These are phyloP conservation scores for Rhizomucor pusillus DNA, from an alignment of 371 early-diverging fungal genomes.

Conservation along the genomic window DNA sequence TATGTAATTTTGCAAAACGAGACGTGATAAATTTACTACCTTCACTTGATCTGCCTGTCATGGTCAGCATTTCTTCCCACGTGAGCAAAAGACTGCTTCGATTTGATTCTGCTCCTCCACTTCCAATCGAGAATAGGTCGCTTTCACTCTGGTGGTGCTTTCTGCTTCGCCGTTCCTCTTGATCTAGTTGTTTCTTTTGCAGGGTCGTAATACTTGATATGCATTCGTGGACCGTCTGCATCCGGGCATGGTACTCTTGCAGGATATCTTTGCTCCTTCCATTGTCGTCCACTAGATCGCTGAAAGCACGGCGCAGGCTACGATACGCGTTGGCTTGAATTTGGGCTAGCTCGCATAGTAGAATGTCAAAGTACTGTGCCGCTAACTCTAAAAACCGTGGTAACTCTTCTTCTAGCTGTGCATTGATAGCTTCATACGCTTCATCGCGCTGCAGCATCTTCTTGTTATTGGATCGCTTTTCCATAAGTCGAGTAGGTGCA, in stretches of 20 bases:
- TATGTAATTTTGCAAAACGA: too few relatives aligned
- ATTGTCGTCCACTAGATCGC: neutral
- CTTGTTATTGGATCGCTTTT: conserved; percentile 61
- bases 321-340: conserved; percentile 49
- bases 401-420: conserved; percentile 67
- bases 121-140: too few relatives aligned
- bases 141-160: neutral
- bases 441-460: conserved; percentile 66
- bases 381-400: conserved; percentile 59
- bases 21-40: too few relatives aligned
- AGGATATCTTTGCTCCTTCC: neutral
- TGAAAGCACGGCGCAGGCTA: conserved; percentile 8
- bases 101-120: too few relatives aligned
- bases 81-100: too few relatives aligned
- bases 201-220: neutral
- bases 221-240: conserved; percentile 6
- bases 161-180: neutral
- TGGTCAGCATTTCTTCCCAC: too few relatives aligned
- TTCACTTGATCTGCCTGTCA: too few relatives aligned
- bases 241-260: conserved; percentile 1
- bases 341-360: conserved; percentile 46
- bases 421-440: conserved; percentile 61
- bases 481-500: conserved; percentile 61
- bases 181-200: neutral
- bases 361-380: conserved; percentile 51